Evolutionary conservation across 1,284 basidiomycete genomes (phyloP).

Genomic region (Malassezia slooffiae): DNA sequence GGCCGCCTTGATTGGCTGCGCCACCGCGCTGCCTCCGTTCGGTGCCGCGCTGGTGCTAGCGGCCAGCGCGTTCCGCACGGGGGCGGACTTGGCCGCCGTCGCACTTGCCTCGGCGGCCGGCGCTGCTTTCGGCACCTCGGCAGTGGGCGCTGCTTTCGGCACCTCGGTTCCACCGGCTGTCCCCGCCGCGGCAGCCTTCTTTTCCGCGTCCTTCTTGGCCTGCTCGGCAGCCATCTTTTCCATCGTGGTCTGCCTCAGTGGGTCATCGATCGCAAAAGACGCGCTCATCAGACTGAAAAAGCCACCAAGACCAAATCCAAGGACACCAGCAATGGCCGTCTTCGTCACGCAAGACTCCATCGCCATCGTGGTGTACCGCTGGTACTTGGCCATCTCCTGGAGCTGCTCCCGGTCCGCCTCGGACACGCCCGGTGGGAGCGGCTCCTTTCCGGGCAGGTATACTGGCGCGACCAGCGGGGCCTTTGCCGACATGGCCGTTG

Average conservation of each 20-base stretch:
- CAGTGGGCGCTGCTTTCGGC: too few species aligned
- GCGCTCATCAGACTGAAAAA: conserved; percentile 94
- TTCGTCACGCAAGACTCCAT: conserved; percentile 79
- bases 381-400: conserved; percentile 63
- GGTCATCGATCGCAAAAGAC: conserved; percentile 90
- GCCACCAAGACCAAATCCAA: conserved; percentile 81
- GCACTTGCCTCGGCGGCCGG: too few species aligned
- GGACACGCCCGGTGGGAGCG: conserved; percentile 64
- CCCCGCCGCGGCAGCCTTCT: not conserved
- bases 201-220: conserved; percentile 4
- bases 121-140: too few species aligned
- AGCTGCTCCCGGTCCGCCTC: conserved; percentile 65
- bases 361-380: conserved; percentile 57
- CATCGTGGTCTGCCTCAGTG: conserved; percentile 47
- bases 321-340: conserved; percentile 60
- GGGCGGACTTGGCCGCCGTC: too few species aligned
- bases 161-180: not conserved
- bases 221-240: conserved; percentile 3
- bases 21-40: too few species aligned
- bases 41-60: too few species aligned
- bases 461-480: conserved; percentile 28
- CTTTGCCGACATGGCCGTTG: conserved; percentile 7
- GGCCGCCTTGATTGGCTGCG: not conserved
- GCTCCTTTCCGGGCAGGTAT: conserved; percentile 49
- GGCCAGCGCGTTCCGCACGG: too few species aligned